Evolutionary conservation across 2,329 filamentous ascomycete genomes (phyloP).

Genomic region (Fusarium xyrophilum): DNA sequence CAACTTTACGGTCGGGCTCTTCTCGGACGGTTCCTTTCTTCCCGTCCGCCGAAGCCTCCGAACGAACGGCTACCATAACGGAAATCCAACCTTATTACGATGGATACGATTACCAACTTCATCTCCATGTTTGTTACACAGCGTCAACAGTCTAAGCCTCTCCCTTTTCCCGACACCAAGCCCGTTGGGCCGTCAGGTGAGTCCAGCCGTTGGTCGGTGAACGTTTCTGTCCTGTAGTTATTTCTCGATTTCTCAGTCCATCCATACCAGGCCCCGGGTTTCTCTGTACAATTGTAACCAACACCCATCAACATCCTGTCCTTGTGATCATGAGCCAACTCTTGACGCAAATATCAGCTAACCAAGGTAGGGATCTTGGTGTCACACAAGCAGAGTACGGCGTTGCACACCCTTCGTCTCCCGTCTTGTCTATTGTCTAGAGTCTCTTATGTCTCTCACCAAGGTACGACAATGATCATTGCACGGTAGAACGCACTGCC

Average conservation of each 20-base stretch:
- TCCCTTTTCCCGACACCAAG: background rate
- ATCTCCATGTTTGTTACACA: slow-evolving; percentile 26
- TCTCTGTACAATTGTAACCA: slow-evolving; percentile 16
- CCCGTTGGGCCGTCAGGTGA: background rate
- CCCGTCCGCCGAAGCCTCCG: slow-evolving; percentile 31
- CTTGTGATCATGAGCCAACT: slow-evolving; percentile 8
- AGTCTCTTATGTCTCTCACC: slow-evolving; percentile 30
- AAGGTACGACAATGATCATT: slow-evolving; percentile 13
- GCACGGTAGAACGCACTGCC: slow-evolving; percentile 14
- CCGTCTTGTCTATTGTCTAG: slow-evolving; percentile 31
- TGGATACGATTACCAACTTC: slow-evolving; percentile 12
- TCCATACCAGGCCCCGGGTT: background rate
- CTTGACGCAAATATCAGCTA: slow-evolving; percentile 24
- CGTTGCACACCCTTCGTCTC: slow-evolving; percentile 39
- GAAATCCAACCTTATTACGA: slow-evolving; percentile 18
- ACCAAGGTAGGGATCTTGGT: slow-evolving; percentile 8
- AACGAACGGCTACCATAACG: slow-evolving; percentile 31
- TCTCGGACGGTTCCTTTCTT: slow-evolving; percentile 30
- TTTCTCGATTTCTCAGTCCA: background rate
- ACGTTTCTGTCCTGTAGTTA: background rate
- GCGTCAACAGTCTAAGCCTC: background rate
- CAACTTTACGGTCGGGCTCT: slow-evolving; percentile 26
- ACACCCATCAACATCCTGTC: slow-evolving; percentile 2
- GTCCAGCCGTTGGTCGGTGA: background rate
- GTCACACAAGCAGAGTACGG: slow-evolving; percentile 39